Evolutionary conservation across 305 asterid species (phyloP), one percentile per base, ranked within the genome.

Genomic region (Caryopteris hybrid): DNA sequence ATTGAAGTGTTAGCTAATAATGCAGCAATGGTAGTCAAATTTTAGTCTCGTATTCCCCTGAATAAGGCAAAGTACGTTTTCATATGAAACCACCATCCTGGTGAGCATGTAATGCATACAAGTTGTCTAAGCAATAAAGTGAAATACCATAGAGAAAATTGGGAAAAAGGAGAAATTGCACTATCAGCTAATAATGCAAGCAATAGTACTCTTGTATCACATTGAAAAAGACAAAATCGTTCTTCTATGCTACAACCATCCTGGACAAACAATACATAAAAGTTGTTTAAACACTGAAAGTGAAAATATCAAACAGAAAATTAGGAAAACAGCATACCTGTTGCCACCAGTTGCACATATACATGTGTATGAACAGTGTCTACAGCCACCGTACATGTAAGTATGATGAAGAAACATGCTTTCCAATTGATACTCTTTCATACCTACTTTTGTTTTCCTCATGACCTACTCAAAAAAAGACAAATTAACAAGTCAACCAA

Each of bases 401-500:
- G 96, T 86, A 80, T 93, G 99, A 78, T 93, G 97, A 77, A 90
- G 97, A 82, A 93, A 93, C 82, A 88, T 71, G 84, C 99, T 93
- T 79, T 93, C 97, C 66, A 88, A 72, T 74, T 93, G 99, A 80
- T 93, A 93, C 76, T 93, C 97, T 79, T 84, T 88, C 96, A 91
- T 88, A 71, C 95, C 96, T 66, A 68, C 90, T 78, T 77, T 81
- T 66, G 89, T 71, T 62, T 81, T 86, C 77, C 87, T 83, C 99
- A 91, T 88, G 75, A 93, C 99, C 99, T 93, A 70, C 68, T 54
- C 77, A 56, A 76, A 72, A 69, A 31, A 27, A 73, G 17, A 61
- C 12, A 76, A 50, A n/a, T n/a, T n/a, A n/a, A 60, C 38, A 64
- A 62, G 57, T 70, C 56, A 76, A 54, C 39, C 21, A 69, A 62